Evolutionary conservation across 1,284 basidiomycete species (phyloP), one percentile per base, ranked within the genome.

Genomic region (Chiua sp.): DNA sequence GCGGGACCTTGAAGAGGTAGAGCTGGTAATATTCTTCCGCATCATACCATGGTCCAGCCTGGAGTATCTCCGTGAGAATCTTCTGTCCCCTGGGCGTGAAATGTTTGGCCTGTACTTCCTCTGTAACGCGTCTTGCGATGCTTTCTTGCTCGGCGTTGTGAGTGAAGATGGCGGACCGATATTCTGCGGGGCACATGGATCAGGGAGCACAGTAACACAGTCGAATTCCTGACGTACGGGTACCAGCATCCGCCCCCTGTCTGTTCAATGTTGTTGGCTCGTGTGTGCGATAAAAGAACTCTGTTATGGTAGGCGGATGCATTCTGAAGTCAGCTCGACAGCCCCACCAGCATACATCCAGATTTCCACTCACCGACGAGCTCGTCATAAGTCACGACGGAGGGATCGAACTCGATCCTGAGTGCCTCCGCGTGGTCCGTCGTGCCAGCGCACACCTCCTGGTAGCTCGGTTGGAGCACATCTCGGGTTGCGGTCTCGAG

Each of bases 251-350:
- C 2, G 75, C 82, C 20, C 94, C 94, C 72, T 96, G 94, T 20
- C 81, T 77, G 74, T 96, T 87, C 52, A 83, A 70, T 0, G 92
- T 93, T 28, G 95, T 98, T 3, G 97, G 94, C 70, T 98, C 96
- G 73, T 99, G 97, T 0, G 93, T 96, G 51, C 96, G 86, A 75
- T 94, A 96, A 77, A 96, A 96, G 80, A 95, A 96, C 77, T 97
- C 94, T 88, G 72, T 11, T 13, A n/a, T n/a, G n/a, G n/a, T n/a
- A n/a, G n/a, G n/a, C n/a, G n/a, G n/a, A n/a, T n/a, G n/a, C n/a
- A n/a, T n/a, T n/a, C n/a, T n/a, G n/a, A n/a, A n/a, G n/a, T 42
- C 37, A 39, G 16, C 15, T 23, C 26, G 7, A 46, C 28, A 37
- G 26, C 22, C 35, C 11, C 26, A 35, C 13, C 10, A 35, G 13